Evolutionary conservation across 306 rosid species (phyloP).

Genomic region (Trifolium subterraneum): DNA sequence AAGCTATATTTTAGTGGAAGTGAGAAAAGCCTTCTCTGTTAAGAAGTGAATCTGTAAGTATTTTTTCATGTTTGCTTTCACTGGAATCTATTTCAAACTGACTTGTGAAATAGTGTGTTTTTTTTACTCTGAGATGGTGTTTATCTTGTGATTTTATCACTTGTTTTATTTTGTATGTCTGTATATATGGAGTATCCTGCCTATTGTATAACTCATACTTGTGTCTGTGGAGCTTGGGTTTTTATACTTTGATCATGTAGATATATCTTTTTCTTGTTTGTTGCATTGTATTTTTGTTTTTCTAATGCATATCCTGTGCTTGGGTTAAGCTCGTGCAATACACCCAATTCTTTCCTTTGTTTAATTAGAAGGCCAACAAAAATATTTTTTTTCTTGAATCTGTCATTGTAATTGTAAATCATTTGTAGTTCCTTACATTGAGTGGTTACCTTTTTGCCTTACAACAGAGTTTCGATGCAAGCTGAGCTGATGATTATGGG

Average conservation of each 20-base stretch:
- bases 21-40: background rate
- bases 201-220: background rate
- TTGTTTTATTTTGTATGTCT: background rate
- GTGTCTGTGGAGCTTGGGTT: background rate
- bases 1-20: background rate
- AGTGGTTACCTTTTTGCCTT: constrained; percentile 22
- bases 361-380: background rate
- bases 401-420: background rate
- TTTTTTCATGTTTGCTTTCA: background rate
- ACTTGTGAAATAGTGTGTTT: background rate
- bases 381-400: background rate
- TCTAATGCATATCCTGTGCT: background rate
- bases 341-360: background rate
- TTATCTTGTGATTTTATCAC: background rate
- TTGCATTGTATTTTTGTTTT: background rate
- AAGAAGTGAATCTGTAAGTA: background rate
- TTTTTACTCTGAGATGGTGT: background rate
- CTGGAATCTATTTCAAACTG: background rate
- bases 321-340: background rate
- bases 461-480: constrained; percentile 41
- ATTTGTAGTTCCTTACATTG: background rate
- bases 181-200: background rate
- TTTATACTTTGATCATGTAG: background rate
- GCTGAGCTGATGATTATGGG: constrained; percentile 37
- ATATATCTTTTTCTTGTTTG: background rate